Percentiles rank a stretch among this genome's conserved stretches.
Evolutionary conservation across 2,329 filamentous ascomycete genomes (phyloP).

Genomic region (Boeremia exigua): DNA sequence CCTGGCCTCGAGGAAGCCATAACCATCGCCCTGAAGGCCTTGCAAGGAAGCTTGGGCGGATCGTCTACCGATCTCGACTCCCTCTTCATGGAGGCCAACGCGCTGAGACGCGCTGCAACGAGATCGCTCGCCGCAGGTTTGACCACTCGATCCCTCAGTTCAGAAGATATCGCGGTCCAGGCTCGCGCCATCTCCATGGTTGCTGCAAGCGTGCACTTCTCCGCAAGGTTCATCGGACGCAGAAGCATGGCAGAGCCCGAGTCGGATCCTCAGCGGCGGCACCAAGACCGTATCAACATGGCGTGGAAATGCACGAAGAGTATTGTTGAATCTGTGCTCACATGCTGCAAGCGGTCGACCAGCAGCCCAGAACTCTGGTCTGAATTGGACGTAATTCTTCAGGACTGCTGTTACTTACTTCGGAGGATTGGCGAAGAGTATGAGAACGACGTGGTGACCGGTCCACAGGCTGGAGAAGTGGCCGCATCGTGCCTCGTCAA

Average conservation of each 20-base stretch:
- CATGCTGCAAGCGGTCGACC: slow-evolving; percentile 40
- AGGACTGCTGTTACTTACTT: slow-evolving; percentile 41
- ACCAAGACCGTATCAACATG: slow-evolving; percentile 32
- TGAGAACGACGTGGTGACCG: slow-evolving; percentile 6
- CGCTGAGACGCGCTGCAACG: slow-evolving; percentile 41
- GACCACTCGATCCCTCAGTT: slow-evolving; percentile 5
- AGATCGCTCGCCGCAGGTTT: slow-evolving; percentile 27
- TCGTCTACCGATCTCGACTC: slow-evolving; percentile 42
- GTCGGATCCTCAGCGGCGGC: slow-evolving; percentile 22
- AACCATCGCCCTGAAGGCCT: slow-evolving; percentile 29
- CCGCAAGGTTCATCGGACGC: slow-evolving; percentile 40
- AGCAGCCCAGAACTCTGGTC: slow-evolving; percentile 36
- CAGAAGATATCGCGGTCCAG: slow-evolving; percentile 13
- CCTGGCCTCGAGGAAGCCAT: slow-evolving; percentile 26
- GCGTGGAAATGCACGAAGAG: slow-evolving; percentile 40
- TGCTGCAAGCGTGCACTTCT: slow-evolving; percentile 40
- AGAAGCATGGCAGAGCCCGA: slow-evolving; percentile 24
- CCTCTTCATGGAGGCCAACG: slow-evolving; percentile 45
- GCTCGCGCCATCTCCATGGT: slow-evolving; percentile 32
- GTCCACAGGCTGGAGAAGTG: slow-evolving; percentile 17
- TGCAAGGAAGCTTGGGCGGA: slow-evolving; percentile 41
- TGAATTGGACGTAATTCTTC: slow-evolving; percentile 38
- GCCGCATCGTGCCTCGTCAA: slow-evolving; percentile 58
- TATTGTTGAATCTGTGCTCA: slow-evolving; percentile 44
- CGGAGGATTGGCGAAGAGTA: slow-evolving; percentile 31